phyloP scores from a whole-genome alignment of 768 basidiomycete genomes.

The Suillus decipiens region DNA sequence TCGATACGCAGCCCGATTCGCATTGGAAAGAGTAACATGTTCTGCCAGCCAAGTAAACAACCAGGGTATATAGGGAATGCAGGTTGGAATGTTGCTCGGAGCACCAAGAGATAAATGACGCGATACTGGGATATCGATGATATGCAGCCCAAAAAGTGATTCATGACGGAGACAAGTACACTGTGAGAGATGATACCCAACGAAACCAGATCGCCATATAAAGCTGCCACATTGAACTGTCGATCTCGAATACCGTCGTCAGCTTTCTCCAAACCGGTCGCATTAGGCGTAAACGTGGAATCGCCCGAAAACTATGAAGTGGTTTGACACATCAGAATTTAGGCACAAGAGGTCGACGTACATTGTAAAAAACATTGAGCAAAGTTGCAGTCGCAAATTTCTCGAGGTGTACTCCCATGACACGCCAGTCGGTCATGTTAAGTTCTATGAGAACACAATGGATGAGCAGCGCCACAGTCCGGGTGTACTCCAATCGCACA shows the following conservation, averaged over 20 bases:
- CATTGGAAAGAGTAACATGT: not conserved
- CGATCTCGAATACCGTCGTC: not conserved
- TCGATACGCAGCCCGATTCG: not conserved
- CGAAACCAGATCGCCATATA: conserved; percentile 10
- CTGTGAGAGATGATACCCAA: not conserved
- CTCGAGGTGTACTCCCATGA: not conserved
- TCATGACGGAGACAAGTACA: not conserved
- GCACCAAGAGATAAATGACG: conserved; percentile 6
- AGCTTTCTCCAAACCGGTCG: conserved; percentile 8
- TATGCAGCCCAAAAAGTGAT: not conserved
- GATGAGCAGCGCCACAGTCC: conserved; percentile 9
- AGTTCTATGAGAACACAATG: conserved; percentile 9
- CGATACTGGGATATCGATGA: conserved; percentile 9
- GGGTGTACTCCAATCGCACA: conserved; percentile 1
- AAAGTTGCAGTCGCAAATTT: not conserved
- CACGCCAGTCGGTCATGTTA: not conserved
- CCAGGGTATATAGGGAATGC: not conserved
- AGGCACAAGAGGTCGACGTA: not conserved
- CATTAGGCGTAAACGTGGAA: not conserved
- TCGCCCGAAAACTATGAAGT: conserved; percentile 1
- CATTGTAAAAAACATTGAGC: not conserved
- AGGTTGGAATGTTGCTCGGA: conserved; percentile 3
- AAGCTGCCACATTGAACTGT: conserved; percentile 1
- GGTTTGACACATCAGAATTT: not conserved
- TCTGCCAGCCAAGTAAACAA: not conserved